phyloP scores from a whole-genome alignment of 179 eudicot genomes.

The Corrigiola litoralis region DNA sequence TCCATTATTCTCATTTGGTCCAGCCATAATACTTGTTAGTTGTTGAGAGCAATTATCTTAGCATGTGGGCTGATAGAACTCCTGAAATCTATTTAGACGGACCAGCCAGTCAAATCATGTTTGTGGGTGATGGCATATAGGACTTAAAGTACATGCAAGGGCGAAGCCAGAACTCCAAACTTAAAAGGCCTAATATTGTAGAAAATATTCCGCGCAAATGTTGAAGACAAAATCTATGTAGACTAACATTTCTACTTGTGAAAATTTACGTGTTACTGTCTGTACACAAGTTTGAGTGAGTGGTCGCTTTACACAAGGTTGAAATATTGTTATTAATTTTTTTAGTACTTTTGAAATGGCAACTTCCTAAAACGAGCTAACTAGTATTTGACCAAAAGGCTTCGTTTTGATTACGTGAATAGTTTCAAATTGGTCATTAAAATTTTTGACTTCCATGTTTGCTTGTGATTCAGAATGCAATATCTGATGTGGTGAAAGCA shows the following conservation, averaged over 20 bases:
- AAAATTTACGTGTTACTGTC: not conserved
- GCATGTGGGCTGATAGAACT: too few relatives aligned
- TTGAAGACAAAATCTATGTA: not conserved
- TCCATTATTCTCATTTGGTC: too few relatives aligned
- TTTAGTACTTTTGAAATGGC: not conserved
- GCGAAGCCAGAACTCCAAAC: not conserved
- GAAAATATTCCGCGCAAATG: too few relatives aligned
- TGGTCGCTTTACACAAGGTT: not conserved
- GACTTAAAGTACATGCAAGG: not conserved
- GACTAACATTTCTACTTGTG: not conserved
- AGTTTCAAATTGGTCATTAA: not conserved
- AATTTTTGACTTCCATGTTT: constrained; percentile 5
- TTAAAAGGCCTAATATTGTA: not conserved
- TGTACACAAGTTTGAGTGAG: not conserved
- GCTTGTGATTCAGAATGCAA: constrained; percentile 43
- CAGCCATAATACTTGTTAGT: too few relatives aligned
- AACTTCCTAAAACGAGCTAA: not conserved
- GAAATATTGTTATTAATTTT: not conserved
- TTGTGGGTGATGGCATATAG: not conserved
- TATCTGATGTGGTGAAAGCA: constrained; percentile 65
- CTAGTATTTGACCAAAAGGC: not conserved
- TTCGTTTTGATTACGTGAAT: not conserved
- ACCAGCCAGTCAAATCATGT: not conserved
- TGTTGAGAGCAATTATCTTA: too few relatives aligned
- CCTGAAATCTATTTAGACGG: not conserved